Evolutionary conservation across 495 filamentous ascomycete genomes (phyloP).

Genomic region (Penicillium canescens): DNA sequence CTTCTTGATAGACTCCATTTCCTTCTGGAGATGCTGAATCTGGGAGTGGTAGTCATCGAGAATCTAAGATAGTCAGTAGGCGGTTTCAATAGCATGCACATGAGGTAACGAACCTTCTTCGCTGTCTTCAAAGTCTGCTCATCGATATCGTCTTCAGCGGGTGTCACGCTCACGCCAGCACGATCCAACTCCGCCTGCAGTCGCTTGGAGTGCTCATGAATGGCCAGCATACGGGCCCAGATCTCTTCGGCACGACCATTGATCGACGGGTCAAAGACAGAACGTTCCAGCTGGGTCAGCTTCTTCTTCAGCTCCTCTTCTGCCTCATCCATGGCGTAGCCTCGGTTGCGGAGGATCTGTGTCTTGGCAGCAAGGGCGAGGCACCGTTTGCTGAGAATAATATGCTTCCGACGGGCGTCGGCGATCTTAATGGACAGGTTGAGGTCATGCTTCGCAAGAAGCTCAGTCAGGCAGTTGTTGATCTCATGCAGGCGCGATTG

Average conservation of each 20-base stretch:
- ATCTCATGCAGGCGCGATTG: slow-evolving; percentile 86
- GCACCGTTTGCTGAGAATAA: slow-evolving; percentile 76
- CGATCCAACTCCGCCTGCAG: slow-evolving; percentile 79
- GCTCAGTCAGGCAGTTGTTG: slow-evolving; percentile 75
- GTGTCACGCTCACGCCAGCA: slow-evolving; percentile 50
- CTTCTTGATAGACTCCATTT: slow-evolving; percentile 73
- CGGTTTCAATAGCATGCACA: not conserved
- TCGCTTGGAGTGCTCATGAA: slow-evolving; percentile 75
- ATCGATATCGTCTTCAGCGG: slow-evolving; percentile 59
- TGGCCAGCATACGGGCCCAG: slow-evolving; percentile 89
- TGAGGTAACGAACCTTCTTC: slow-evolving; percentile 67
- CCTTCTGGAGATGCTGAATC: slow-evolving; percentile 78
- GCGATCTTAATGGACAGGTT: slow-evolving; percentile 75
- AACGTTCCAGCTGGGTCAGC: slow-evolving; percentile 70
- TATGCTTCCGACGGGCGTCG: slow-evolving; percentile 78
- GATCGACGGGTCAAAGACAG: slow-evolving; percentile 79
- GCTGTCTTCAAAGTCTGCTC: slow-evolving; percentile 78
- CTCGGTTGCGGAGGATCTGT: slow-evolving; percentile 85
- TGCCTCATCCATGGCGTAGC: slow-evolving; percentile 86
- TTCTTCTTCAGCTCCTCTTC: slow-evolving; percentile 92
- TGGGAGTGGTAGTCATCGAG: slow-evolving; percentile 88
- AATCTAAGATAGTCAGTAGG: slow-evolving; percentile 57
- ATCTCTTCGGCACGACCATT: slow-evolving; percentile 88
- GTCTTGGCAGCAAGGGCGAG: slow-evolving; percentile 86
- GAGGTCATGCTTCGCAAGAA: slow-evolving; percentile 81